Evolutionary conservation across 345 rosid species (phyloP), one percentile per base, ranked within the genome.

Genomic region (Gossypium turneri): DNA sequence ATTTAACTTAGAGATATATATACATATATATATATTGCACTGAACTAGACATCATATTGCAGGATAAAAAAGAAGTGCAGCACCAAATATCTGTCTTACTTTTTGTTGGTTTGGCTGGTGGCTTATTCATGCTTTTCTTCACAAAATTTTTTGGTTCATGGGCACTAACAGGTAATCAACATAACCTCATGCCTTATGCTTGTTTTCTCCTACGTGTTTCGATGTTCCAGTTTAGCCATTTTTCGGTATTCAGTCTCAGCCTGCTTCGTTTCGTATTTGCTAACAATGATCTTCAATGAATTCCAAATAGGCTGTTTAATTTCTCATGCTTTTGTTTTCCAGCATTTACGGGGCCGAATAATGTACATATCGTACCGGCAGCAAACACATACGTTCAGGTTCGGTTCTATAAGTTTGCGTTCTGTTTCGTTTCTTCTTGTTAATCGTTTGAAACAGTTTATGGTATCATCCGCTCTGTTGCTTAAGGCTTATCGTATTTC

Each of bases 341-440:
- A 94, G 99, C 91, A 66, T 94, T 92, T 82, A 76, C 90, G 2
- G 96, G 98, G 66, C 78, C 86, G 9, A 90, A 88, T 59, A 93
- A 91, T 86, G 84, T 75, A 68, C 88, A 85, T 62, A 76, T 91
- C 67, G 85, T 95, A 74, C 96, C 97, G 3, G 94, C 98, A 10
- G 94, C 96, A 64, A 93, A 93, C 79, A 77, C 85, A 59, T 94
- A 92, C 65, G 88, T 89, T 79, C 99, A 93, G 98, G 98, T 94
- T 81, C 72, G 22, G 29, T 57, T 74, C 22, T 4, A 9, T 29
- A 12, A n/a, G 27, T n/a, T 19, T 25, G 1, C 16, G 53, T 34
- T 25, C 9, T 74, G 27, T 34, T 43, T 55, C 27, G 12, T 34
- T 38, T 70, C 9, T 48, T 48, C 9, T 48, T 48, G 22, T 10